These are phyloP conservation scores for Hanseniaspora nectarophila DNA, from an alignment of 805 yeast genomes.

Conservation along the genomic window DNA sequence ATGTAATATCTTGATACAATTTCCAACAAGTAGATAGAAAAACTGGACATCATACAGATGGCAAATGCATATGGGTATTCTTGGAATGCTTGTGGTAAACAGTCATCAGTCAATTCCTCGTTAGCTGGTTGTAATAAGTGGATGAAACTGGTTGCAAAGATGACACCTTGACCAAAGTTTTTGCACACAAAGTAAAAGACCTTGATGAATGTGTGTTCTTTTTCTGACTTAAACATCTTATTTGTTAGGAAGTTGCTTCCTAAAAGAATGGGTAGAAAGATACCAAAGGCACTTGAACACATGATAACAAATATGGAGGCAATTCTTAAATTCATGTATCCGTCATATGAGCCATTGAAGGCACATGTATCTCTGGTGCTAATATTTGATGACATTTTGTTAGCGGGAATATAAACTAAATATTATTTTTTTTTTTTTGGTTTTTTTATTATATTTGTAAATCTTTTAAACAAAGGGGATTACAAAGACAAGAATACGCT, in stretches of 20 bases:
- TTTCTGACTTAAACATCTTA: background rate
- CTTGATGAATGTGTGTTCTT: background rate
- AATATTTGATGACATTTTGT: no score
- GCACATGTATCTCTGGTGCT: slow-evolving; percentile 27
- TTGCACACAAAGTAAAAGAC: slow-evolving; percentile 52
- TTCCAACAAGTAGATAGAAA: slow-evolving; percentile 39
- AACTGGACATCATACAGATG: slow-evolving; percentile 38
- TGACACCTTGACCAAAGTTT: slow-evolving; percentile 75
- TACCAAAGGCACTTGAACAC: slow-evolving; percentile 45
- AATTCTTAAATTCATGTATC: slow-evolving; percentile 35
- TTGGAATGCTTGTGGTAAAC: slow-evolving; percentile 51
- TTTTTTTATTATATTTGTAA: no score
- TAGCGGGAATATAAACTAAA: no score
- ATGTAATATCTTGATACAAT: slow-evolving; percentile 36
- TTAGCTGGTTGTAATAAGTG: slow-evolving; percentile 62
- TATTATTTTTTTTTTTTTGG: no score
- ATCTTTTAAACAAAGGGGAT: no score
- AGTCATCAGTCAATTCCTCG: slow-evolving; percentile 42
- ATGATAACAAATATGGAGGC: slow-evolving; percentile 53
- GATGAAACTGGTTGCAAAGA: slow-evolving; percentile 68
- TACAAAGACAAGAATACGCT: no score
- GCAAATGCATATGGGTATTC: slow-evolving; percentile 49
- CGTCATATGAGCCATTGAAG: slow-evolving; percentile 35
- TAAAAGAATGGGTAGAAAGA: slow-evolving; percentile 51
- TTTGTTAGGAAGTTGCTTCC: slow-evolving; percentile 37